Conservation (phyloP, 2,329 filamentous ascomycete species). For the Volutella citrinella region DNA sequence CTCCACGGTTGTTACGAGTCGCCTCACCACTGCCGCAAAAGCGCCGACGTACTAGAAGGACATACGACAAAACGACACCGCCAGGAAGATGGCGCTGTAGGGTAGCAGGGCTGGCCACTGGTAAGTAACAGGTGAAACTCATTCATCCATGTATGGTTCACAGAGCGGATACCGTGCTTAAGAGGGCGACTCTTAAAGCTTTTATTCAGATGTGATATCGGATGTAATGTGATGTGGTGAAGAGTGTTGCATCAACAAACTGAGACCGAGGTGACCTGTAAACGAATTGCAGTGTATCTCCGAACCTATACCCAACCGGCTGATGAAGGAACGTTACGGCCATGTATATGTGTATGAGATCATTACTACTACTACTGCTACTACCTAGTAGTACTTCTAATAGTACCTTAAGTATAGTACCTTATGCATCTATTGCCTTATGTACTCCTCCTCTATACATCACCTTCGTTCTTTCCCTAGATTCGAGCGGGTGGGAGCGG, state of each 20-base stretch:
- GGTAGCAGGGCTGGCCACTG: not conserved
- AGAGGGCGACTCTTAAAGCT: conserved; percentile 5
- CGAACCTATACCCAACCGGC: conserved; percentile 9
- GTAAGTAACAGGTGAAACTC: conserved; percentile 5
- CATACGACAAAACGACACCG: not conserved
- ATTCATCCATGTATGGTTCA: conserved; percentile 7
- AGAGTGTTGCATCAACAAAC: conserved; percentile 6
- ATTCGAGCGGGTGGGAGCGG: conserved; percentile 2
- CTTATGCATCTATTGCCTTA: conserved; percentile 5
- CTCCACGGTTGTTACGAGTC: not conserved
- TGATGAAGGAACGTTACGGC: conserved; percentile 9
- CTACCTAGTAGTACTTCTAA: no score
- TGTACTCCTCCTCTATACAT: conserved; percentile 5
- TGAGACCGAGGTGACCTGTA: conserved; percentile 9
- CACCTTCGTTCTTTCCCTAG: conserved; percentile 6
- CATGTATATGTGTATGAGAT: conserved; percentile 8
- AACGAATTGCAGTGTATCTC: conserved; percentile 8
- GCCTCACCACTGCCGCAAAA: not conserved
- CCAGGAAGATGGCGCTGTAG: not conserved
- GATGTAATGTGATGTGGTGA: conserved; percentile 9
- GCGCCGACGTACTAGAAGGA: not conserved
- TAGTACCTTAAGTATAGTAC: no score
- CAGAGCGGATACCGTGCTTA: conserved; percentile 7
- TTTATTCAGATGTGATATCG: conserved; percentile 6
- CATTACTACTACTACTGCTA: no score